Evolutionary conservation across 2,329 filamentous ascomycete species (phyloP).

Genomic region (Shiraia sp.): DNA sequence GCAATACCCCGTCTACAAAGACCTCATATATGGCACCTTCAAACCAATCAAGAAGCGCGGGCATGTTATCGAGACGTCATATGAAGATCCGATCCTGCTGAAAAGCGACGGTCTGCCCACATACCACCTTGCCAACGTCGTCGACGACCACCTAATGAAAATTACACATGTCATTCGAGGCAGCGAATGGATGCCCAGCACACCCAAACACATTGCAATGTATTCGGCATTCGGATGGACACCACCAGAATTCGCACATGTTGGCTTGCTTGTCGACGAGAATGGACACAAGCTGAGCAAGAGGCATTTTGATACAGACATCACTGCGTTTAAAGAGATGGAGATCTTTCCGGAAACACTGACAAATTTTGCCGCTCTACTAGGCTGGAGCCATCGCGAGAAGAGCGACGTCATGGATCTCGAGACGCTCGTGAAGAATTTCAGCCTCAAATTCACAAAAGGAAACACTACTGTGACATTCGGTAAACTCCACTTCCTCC

Average conservation of each 20-base stretch:
- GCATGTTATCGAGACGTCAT: constrained; percentile 51
- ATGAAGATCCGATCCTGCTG: constrained; percentile 84
- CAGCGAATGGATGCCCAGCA: constrained; percentile 95
- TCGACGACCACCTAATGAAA: constrained; percentile 93
- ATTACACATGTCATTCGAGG: constrained; percentile 96
- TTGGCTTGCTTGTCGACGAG: constrained; percentile 53
- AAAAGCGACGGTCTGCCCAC: constrained; percentile 93
- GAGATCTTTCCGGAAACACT: constrained; percentile 67
- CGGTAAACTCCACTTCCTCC: constrained; percentile 79
- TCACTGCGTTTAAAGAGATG: constrained; percentile 60
- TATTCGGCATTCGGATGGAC: constrained; percentile 56
- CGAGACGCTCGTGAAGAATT: constrained; percentile 71
- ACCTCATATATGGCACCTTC: constrained; percentile 74
- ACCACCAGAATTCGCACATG: constrained; percentile 54
- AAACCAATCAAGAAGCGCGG: constrained; percentile 42
- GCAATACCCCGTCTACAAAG: constrained; percentile 67
- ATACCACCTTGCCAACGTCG: constrained; percentile 95
- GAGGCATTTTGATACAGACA: constrained; percentile 70
- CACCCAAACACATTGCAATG: constrained; percentile 71
- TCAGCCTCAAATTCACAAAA: constrained; percentile 85
- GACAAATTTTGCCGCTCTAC: constrained; percentile 81
- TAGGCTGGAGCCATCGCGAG: constrained; percentile 77
- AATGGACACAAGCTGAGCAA: constrained; percentile 69
- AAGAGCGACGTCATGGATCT: constrained; percentile 74
- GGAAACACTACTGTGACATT: constrained; percentile 84